These are phyloP conservation scores for Stephania yunnanensis DNA, from an alignment of 164 flowering plant species.

Conservation along the genomic window DNA sequence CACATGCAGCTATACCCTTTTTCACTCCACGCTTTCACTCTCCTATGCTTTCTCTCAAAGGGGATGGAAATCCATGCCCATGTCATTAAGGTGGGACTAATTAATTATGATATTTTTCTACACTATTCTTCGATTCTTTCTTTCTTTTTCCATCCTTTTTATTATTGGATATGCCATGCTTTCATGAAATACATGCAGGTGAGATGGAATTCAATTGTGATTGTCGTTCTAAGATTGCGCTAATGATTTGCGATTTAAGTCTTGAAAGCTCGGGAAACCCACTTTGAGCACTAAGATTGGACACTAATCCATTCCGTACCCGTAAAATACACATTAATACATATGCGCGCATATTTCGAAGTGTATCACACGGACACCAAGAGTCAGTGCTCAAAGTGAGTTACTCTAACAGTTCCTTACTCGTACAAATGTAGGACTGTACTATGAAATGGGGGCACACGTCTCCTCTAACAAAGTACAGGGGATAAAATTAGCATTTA, in stretches of 20 bases:
- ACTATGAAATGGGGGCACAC: slow-evolving; percentile 16
- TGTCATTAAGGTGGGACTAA: slow-evolving; percentile 17
- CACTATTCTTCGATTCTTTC: slow-evolving; percentile 23
- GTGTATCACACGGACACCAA: slow-evolving; percentile 19
- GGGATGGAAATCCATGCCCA: slow-evolving; percentile 31
- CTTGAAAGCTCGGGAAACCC: no score
- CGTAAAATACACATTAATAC: no score
- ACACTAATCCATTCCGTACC: no score
- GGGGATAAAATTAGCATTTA: slow-evolving; percentile 11
- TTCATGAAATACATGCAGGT: slow-evolving; percentile 19
- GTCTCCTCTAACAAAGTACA: slow-evolving; percentile 8
- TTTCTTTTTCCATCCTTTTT: no score
- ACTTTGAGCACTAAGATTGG: no score
- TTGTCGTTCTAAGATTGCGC: slow-evolving; percentile 8
- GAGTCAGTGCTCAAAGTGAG: slow-evolving; percentile 19
- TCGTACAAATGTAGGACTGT: slow-evolving; percentile 12
- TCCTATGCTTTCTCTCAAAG: slow-evolving; percentile 12
- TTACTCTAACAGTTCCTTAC: slow-evolving; percentile 13
- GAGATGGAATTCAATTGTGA: slow-evolving; percentile 33
- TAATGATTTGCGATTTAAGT: slow-evolving; percentile 6
- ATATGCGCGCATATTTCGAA: no score
- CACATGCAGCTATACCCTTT: slow-evolving; percentile 20
- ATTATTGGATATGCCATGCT: slow-evolving; percentile 25
- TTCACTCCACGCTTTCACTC: slow-evolving; percentile 26
- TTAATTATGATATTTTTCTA: slow-evolving; percentile 21